phyloP scores from a whole-genome alignment of 495 filamentous ascomycete species.

The Cercophora scortea region DNA sequence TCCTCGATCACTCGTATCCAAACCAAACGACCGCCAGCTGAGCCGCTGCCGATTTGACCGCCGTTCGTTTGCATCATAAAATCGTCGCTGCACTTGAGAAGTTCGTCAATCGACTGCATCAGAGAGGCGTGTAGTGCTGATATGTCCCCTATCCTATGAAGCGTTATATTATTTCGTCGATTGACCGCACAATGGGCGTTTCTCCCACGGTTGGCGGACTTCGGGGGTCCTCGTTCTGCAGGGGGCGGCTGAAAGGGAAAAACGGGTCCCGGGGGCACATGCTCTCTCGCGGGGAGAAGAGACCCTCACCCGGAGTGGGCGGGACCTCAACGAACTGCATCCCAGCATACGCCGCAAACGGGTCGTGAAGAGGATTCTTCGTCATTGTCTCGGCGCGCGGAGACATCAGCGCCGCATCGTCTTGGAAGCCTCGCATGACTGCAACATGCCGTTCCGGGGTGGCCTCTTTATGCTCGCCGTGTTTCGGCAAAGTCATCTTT shows the following conservation, averaged over 20 bases:
- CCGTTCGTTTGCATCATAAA: not conserved
- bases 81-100: too few relatives aligned
- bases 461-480: conserved; percentile 7
- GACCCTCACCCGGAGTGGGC: conserved; percentile 33
- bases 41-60: not conserved
- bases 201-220: conserved; percentile 57
- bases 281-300: conserved; percentile 44
- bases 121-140: too few relatives aligned
- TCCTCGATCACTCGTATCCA: too few relatives aligned
- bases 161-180: conserved; percentile 46
- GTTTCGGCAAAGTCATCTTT: not conserved
- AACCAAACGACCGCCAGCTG: too few relatives aligned
- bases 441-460: conserved; percentile 19
- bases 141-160: too few relatives aligned
- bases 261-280: conserved; percentile 44
- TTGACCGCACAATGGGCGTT: conserved; percentile 59
- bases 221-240: conserved; percentile 48
- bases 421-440: conserved; percentile 21
- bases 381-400: conserved; percentile 46
- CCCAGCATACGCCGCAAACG: conserved; percentile 27
- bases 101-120: too few relatives aligned
- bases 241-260: conserved; percentile 35
- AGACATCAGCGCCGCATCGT: conserved; percentile 40
- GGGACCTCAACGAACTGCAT: conserved; percentile 41
- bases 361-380: conserved; percentile 41